These are phyloP conservation scores for Calonectria naviculata DNA, from an alignment of 2,329 filamentous ascomycete genomes.

Conservation along the genomic window DNA sequence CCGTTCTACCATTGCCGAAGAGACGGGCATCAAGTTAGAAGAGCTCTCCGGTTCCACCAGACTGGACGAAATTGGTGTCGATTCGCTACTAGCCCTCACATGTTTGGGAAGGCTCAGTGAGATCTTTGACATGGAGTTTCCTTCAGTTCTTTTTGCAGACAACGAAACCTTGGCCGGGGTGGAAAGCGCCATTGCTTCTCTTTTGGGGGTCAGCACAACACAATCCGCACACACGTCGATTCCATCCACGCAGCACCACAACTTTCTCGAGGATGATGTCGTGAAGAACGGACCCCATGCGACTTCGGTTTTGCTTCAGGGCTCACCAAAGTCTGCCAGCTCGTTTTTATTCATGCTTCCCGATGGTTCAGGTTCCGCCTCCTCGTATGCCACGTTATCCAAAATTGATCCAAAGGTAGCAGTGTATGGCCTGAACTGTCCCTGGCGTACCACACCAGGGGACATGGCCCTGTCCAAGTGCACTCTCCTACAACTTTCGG, in stretches of 20 bases:
- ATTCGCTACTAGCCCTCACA: conserved; percentile 32
- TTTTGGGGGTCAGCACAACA: conserved; percentile 7
- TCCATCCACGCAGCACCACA: neutral
- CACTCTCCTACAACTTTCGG: conserved; percentile 30
- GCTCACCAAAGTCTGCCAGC: conserved; percentile 17
- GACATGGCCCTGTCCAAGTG: conserved; percentile 57
- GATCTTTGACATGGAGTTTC: conserved; percentile 29
- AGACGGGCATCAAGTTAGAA: conserved; percentile 28
- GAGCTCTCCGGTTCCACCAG: conserved; percentile 28
- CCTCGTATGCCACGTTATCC: conserved; percentile 45
- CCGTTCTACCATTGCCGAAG: conserved; percentile 28
- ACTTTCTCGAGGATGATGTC: conserved; percentile 3
- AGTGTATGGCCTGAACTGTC: conserved; percentile 68
- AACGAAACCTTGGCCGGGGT: conserved; percentile 29
- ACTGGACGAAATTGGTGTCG: conserved; percentile 32
- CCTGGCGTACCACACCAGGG: conserved; percentile 71
- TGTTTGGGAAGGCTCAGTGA: conserved; percentile 39
- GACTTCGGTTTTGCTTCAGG: conserved; percentile 38
- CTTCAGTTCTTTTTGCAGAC: conserved; percentile 29
- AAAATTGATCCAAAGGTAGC: conserved; percentile 56
- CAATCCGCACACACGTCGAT: neutral
- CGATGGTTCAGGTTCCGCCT: conserved; percentile 44
- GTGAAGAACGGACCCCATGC: conserved; percentile 27
- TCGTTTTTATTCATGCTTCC: conserved; percentile 40
- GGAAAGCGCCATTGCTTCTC: conserved; percentile 25